These are phyloP conservation scores for Xylaria arbuscula DNA, from an alignment of 2,329 filamentous ascomycete genomes.

Conservation along the genomic window DNA sequence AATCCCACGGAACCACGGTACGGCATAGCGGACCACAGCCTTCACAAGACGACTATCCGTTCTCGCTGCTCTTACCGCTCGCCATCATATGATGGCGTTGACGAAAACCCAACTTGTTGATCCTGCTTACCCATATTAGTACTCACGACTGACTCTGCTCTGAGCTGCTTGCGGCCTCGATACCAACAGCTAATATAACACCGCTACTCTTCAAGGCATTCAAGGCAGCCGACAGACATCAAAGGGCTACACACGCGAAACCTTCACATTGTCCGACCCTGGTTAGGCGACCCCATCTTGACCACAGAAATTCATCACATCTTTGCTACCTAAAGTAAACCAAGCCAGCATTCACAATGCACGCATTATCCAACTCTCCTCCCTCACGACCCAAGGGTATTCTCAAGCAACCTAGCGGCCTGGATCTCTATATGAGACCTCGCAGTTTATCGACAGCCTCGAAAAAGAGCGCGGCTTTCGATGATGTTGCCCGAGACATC, in stretches of 20 bases:
- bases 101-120: conserved; percentile 32
- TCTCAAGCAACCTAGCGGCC: conserved; percentile 40
- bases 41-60: conserved; percentile 25
- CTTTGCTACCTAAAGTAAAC: conserved; percentile 4
- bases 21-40: conserved; percentile 37
- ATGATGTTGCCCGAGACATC: conserved; percentile 42
- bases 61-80: conserved; percentile 34
- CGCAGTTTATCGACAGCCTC: conserved; percentile 39
- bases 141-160: conserved; percentile 23
- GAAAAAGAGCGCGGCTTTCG: conserved; percentile 40
- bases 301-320: not conserved
- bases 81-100: conserved; percentile 34
- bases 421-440: conserved; percentile 35
- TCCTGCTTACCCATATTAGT: conserved; percentile 27
- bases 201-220: conserved; percentile 2
- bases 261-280: conserved; percentile 9
- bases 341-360: conserved; percentile 31
- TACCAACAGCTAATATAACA: conserved; percentile 23
- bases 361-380: conserved; percentile 33
- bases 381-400: conserved; percentile 39
- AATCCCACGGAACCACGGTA: conserved; percentile 31
- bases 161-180: conserved; percentile 4
- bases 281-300: conserved; percentile 3
- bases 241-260: conserved; percentile 6
- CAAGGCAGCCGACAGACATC: conserved; percentile 8